Conservation (phyloP, 2,329 filamentous ascomycete species). For the Fusarium falciforme region DNA sequence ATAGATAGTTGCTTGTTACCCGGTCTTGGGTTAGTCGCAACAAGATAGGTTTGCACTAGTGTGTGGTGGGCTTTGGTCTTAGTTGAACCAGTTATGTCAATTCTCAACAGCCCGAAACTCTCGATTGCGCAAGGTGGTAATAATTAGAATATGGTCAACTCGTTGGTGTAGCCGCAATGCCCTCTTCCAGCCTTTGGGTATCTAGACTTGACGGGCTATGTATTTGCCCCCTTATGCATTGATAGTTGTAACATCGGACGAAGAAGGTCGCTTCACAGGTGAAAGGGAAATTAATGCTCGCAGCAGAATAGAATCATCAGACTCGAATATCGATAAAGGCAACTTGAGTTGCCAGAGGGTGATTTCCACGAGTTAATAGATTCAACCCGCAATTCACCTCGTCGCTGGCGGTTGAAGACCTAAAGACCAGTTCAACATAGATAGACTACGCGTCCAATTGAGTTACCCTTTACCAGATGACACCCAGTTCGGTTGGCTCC, state of each 20-base stretch:
- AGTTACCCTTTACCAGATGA: background rate
- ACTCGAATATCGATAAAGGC: too few species aligned
- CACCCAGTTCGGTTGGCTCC: background rate
- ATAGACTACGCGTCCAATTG: background rate
- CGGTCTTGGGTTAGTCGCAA: background rate
- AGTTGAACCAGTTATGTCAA: background rate
- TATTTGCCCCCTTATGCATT: background rate
- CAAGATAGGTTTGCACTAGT: background rate
- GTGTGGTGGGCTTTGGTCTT: background rate
- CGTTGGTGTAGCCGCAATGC: background rate
- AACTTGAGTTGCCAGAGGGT: background rate
- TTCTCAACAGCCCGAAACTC: background rate
- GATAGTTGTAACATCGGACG: background rate
- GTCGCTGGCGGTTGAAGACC: background rate
- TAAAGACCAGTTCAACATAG: background rate
- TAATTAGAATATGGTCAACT: background rate
- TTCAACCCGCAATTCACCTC: background rate
- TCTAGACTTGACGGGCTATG: background rate
- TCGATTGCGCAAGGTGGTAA: background rate
- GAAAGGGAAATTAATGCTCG: background rate
- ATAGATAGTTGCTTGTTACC: background rate
- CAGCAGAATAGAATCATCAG: background rate
- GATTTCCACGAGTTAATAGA: background rate
- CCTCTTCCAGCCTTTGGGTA: background rate
- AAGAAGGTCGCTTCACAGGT: background rate